Conservation (phyloP, 2,329 filamentous ascomycete species). For the Rutstroemia sp. region DNA sequence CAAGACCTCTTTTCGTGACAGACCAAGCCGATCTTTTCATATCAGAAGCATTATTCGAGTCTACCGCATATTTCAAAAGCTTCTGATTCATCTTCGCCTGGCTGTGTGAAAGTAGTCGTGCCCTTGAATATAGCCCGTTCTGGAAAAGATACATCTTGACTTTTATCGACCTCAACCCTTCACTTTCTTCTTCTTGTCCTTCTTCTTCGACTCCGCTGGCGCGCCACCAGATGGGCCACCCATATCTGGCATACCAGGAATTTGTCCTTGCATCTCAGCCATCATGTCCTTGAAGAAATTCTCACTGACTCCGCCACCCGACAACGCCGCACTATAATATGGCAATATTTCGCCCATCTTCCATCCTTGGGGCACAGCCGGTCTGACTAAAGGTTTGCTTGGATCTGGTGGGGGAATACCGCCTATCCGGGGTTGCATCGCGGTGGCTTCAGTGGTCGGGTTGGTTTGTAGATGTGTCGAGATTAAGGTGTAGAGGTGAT, state of each 20-base stretch:
- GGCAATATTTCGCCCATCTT: conserved; percentile 81
- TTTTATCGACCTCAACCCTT: conserved; percentile 14
- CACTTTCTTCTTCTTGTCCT: conserved; percentile 33
- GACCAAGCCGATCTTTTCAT: too few species aligned
- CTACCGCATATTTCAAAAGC: not conserved
- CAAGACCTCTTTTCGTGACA: too few species aligned
- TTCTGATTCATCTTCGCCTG: not conserved
- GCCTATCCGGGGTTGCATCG: conserved; percentile 64
- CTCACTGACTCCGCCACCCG: conserved; percentile 87
- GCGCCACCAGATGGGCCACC: conserved; percentile 25
- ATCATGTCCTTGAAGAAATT: conserved; percentile 96
- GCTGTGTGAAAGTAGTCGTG: not conserved
- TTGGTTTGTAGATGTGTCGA: conserved; percentile 68
- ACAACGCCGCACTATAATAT: conserved; percentile 81
- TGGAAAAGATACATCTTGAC: too few species aligned
- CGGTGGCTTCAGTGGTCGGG: conserved; percentile 66
- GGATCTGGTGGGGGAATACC: conserved; percentile 58
- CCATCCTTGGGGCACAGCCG: conserved; percentile 78
- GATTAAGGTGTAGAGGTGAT: conserved; percentile 79
- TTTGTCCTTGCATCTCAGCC: conserved; percentile 66
- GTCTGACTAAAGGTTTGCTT: conserved; percentile 61
- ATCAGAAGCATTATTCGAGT: too few species aligned
- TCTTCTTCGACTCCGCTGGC: conserved; percentile 39
- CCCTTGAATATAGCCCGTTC: not conserved
- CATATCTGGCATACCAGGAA: conserved; percentile 35